Conservation (phyloP, 2,329 filamentous ascomycete species). For the Stagonosporopsis rhizophila region DNA sequence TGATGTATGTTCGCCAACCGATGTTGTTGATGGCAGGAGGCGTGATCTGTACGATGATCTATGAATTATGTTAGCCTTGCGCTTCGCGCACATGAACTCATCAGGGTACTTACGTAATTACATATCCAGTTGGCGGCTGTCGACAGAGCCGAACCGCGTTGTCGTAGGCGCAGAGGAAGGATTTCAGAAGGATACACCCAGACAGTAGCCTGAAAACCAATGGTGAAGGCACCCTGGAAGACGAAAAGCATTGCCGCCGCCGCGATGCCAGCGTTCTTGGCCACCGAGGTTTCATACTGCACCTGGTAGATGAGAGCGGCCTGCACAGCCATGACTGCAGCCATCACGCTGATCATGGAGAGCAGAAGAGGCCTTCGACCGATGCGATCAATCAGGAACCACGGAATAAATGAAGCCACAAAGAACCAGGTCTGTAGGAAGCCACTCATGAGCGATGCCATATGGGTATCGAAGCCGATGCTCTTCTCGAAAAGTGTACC, state of each 20-base stretch:
- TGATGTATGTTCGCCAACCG: slow-evolving; percentile 36
- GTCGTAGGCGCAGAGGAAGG: slow-evolving; percentile 18
- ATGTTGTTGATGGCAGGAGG: slow-evolving; percentile 50
- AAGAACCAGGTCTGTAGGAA: slow-evolving; percentile 30
- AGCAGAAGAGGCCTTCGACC: slow-evolving; percentile 24
- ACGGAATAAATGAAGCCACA: slow-evolving; percentile 27
- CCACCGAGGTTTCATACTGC: slow-evolving; percentile 21
- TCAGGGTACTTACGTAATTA: slow-evolving; percentile 12
- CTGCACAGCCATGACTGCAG: slow-evolving; percentile 27
- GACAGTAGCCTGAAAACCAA: slow-evolving; percentile 28
- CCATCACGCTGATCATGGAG: slow-evolving; percentile 29
- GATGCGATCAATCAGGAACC: slow-evolving; percentile 26
- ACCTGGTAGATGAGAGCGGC: slow-evolving; percentile 29
- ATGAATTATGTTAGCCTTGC: not conserved
- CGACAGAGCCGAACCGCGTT: slow-evolving; percentile 18
- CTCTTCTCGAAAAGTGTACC: slow-evolving; percentile 28
- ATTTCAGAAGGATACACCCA: slow-evolving; percentile 22
- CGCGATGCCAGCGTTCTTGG: slow-evolving; percentile 22
- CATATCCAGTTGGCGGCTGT: slow-evolving; percentile 22
- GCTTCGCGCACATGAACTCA: not conserved
- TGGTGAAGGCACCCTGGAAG: slow-evolving; percentile 28
- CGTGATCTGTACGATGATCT: slow-evolving; percentile 40
- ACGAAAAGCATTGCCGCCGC: slow-evolving; percentile 28
- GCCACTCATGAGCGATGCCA: slow-evolving; percentile 26
- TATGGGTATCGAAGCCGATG: slow-evolving; percentile 26